A percentile compares a stretch with the other conserved stretches of the same genome.
phyloP scores from a whole-genome alignment of 345 rosid species.

The Reutealis trisperma region DNA sequence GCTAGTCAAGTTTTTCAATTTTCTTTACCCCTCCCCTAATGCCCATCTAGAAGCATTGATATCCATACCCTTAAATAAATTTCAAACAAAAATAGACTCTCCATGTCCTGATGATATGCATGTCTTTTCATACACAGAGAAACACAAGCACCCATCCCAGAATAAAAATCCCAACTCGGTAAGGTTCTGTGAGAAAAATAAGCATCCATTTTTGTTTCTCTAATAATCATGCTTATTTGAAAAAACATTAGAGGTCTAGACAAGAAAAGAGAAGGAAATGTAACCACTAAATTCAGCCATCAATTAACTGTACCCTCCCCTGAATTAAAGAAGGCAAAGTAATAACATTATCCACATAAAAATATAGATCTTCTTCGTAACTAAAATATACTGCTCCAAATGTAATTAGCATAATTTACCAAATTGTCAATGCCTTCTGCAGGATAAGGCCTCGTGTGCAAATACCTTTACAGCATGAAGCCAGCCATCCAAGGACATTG shows the following conservation, averaged over 20 bases:
- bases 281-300: conserved; percentile 13
- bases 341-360: conserved; percentile 20
- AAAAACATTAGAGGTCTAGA: background rate
- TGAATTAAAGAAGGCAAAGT: conserved; percentile 31
- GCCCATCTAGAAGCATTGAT: no score
- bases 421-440: conserved; percentile 11
- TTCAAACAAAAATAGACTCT: no score
- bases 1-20: no score
- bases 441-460: conserved; percentile 12
- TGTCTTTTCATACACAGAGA: no score
- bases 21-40: no score
- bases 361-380: conserved; percentile 2
- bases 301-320: conserved; percentile 33
- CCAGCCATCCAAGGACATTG: conserved; percentile 4
- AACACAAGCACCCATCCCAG: no score
- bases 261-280: background rate
- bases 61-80: no score
- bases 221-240: background rate
- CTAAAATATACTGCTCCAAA: conserved; percentile 20
- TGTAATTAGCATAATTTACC: conserved; percentile 14
- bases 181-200: background rate
- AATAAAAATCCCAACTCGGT: no score
- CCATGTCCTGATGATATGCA: no score
- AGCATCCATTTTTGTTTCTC: no score
- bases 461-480: conserved; percentile 9